Evolutionary conservation across 139 green algal species (phyloP), one percentile per base, ranked within the genome.

Genomic region (Chlamydomonas applanata): DNA sequence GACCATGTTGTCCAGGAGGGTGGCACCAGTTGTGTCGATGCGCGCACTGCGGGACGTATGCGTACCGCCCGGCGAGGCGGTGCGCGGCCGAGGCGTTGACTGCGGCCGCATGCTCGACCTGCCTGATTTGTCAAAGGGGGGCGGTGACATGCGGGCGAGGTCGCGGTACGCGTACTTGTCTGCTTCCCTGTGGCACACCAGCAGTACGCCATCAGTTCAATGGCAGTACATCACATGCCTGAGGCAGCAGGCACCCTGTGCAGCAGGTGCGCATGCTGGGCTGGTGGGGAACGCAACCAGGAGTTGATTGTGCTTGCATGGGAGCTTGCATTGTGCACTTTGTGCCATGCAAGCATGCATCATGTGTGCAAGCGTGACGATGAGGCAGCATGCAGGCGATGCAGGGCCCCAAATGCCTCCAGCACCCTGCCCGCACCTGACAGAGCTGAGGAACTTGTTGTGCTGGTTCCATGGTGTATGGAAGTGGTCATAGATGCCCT

Each of bases 391-490:
- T 7, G 7, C 7, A 7, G 40, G 40, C 40, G 7, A 49, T 19
- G 40, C 40, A 49, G 7, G 40, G 7, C 7, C 7, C 40, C 40
- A 11, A 49, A 49, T 19, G 40, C 40, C 7, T 49, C 40, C 11
- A n/a, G n/a, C n/a, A 11, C 40, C 7, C 11, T 49, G 4, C 13
- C 11, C 59, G 34, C 25, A 66, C 59, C 30, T 66, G 59, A 66
- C 29, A 9, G 59, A 40, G 25, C 24, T 36, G n/a, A 83, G 72
- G 66, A 73, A 83, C 22, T 66, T 44, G 44, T 69, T 77, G 72
- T 72, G 59, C 33, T 75, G 40, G 46, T 83, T 83, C 54, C 68
- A 79, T 44, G 78, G 78, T 13, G 45, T 29, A 66, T 83, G 77
- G 77, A 83, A 83, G 44, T 83, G 71, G 40, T 74, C 57, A 40